Percentiles rank a stretch among this genome's conserved stretches.
These are phyloP conservation scores for Lodderomyces beijingensis DNA, from an alignment of 1,139 yeast genomes.

Conservation along the genomic window DNA sequence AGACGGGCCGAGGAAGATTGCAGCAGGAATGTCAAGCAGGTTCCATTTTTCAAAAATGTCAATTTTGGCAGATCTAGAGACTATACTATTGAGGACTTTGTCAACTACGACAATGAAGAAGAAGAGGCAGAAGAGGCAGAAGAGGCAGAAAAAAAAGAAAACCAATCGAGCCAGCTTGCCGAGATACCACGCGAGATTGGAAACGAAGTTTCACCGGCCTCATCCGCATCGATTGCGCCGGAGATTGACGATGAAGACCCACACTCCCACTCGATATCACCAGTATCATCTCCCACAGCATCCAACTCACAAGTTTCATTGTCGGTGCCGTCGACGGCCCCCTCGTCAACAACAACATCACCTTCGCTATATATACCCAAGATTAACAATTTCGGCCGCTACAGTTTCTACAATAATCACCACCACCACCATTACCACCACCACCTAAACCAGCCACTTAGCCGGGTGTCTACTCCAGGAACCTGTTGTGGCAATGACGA, in stretches of 20 bases:
- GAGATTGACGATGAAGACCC: slow-evolving; percentile 9
- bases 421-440: slow-evolving; percentile 1
- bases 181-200: no score
- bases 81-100: slow-evolving; percentile 37
- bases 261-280: slow-evolving; percentile 10
- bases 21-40: slow-evolving; percentile 2
- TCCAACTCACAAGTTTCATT: no score
- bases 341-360: background rate
- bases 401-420: no score
- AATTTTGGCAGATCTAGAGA: slow-evolving; percentile 32
- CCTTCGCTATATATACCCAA: slow-evolving; percentile 21
- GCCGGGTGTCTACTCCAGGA: background rate
- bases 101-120: slow-evolving; percentile 28
- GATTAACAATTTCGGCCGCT: slow-evolving; percentile 4
- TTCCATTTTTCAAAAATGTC: slow-evolving; percentile 40
- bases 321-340: background rate
- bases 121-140: slow-evolving; percentile 8
- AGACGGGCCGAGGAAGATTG: background rate
- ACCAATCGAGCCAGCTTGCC: no score
- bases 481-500: background rate
- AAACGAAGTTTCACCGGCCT: slow-evolving; percentile 2
- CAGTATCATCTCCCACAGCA: slow-evolving; percentile 14
- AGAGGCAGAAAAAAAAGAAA: background rate
- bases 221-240: slow-evolving; percentile 1
- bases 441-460: slow-evolving; percentile 1